Evolutionary conservation across 1,139 yeast genomes (phyloP), one percentile per base, ranked within the genome.

Genomic region (Yamadazyma spencermartinsiae): DNA sequence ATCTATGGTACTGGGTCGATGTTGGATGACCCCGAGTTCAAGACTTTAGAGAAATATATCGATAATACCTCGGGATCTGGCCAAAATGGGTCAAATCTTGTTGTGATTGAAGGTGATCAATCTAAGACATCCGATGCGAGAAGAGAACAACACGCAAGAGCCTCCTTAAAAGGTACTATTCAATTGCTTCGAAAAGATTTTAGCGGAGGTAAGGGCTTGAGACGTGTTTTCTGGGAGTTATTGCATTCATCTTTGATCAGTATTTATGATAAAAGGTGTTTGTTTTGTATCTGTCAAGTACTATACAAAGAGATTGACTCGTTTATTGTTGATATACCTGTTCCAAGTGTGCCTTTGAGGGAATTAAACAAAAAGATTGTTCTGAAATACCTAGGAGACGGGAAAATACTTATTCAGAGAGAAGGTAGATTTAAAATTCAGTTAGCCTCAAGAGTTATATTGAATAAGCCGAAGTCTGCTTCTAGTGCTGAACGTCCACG

Each of bases 281-380:
- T 92, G 12, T 81, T 86, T 48, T 86, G 80, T 42, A 56, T 86
- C 2, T 70, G 86, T 41, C 79, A 79, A 37, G 73, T 90, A 5
- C 61, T 92, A 29, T 86, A 79, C 52, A 76, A 76, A 31, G 79
- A 88, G n/a, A 61, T 68, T 25, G 83, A 85, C 48, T 69, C 79
- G 3, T 75, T 82, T 34, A 55, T 76, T 15, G 86, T 88, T 1
- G 74, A 67, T 9, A 63, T 89, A 14, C 76, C 81, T 2, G 65
- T 82, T 13, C 97, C 96, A 3, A 64, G 68, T 50, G 65, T 71
- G 20, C 67, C 73, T 11, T 48, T 65, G 12, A 72, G 77, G 38
- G 82, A 81, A 44, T 53, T 71, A 36, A 67, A 67, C 42, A 82
- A 78, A 58, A 79, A 79, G 50, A 65, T 90, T 27, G 79, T 77